Percentiles rank a stretch among this genome's conserved stretches.
Evolutionary conservation across 371 early-diverging fungal genomes (phyloP).

Genomic region (Basidiobolus meristosporus): DNA sequence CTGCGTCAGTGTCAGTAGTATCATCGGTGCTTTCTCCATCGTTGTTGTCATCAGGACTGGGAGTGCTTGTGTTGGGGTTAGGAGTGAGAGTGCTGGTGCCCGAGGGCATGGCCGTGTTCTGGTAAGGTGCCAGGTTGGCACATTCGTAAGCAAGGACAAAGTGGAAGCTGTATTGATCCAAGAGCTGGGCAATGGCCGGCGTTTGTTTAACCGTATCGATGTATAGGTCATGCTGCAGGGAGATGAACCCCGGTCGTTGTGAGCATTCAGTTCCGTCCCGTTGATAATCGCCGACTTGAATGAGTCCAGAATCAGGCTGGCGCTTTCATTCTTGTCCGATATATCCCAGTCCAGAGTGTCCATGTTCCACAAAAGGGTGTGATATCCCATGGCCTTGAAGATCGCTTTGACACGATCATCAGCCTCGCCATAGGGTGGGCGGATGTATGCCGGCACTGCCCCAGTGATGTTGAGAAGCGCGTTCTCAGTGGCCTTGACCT

Average conservation of each 20-base stretch:
- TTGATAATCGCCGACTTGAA: not conserved
- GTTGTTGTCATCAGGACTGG: no score
- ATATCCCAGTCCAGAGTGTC: not conserved
- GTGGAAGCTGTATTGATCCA: no score
- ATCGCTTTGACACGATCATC: constrained; percentile 1
- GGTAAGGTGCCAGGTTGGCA: no score
- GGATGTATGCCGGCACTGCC: constrained; percentile 12
- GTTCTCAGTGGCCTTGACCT: constrained; percentile 11
- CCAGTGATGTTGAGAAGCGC: constrained; percentile 13
- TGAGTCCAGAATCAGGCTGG: not conserved
- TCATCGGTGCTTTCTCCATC: no score
- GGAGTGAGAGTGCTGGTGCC: no score
- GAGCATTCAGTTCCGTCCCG: not conserved
- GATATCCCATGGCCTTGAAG: not conserved
- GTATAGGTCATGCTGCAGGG: constrained; percentile 1
- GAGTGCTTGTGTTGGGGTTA: no score
- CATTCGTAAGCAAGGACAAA: no score
- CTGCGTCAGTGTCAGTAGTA: no score
- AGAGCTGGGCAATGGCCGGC: no score
- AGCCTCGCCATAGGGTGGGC: constrained; percentile 15
- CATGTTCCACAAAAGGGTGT: constrained; percentile 1
- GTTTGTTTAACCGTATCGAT: not conserved
- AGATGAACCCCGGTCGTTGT: constrained; percentile 1
- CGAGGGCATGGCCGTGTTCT: no score
- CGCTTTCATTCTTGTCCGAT: not conserved